Conservation (phyloP, 1,139 yeast species). For the Protomyces lactucae-debilis region DNA sequence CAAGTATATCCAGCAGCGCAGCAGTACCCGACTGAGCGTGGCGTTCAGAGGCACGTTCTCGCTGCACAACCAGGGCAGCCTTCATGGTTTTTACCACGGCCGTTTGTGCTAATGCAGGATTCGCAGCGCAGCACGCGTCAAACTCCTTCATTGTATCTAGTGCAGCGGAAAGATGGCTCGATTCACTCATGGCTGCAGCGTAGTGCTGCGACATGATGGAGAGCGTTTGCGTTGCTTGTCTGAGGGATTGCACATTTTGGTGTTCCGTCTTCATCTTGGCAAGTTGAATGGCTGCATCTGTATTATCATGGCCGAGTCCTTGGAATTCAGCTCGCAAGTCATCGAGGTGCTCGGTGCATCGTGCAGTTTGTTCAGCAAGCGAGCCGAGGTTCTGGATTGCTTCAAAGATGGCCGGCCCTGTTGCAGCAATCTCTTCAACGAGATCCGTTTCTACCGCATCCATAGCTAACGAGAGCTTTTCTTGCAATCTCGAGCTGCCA, state of each 20-base stretch:
- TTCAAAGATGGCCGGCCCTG: slow-evolving; percentile 77
- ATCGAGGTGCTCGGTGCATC: slow-evolving; percentile 50
- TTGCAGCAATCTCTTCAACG: slow-evolving; percentile 74
- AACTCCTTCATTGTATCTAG: neutral
- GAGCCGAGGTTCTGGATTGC: slow-evolving; percentile 72
- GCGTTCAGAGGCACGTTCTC: neutral
- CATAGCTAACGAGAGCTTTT: slow-evolving; percentile 70
- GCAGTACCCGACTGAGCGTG: neutral
- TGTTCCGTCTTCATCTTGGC: slow-evolving; percentile 52
- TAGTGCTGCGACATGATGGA: slow-evolving; percentile 38
- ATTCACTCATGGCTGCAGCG: neutral
- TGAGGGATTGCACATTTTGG: slow-evolving; percentile 58
- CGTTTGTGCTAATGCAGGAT: neutral
- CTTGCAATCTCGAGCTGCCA: slow-evolving; percentile 59
- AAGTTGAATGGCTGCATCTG: slow-evolving; percentile 52
- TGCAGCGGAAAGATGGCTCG: neutral
- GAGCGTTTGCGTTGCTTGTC: slow-evolving; percentile 55
- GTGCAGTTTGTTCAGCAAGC: slow-evolving; percentile 55
- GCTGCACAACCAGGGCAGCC: neutral
- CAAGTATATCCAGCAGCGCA: neutral
- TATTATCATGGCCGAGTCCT: slow-evolving; percentile 46
- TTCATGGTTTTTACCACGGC: neutral
- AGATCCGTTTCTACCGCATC: slow-evolving; percentile 80
- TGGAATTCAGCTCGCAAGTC: slow-evolving; percentile 45
- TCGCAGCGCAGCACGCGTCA: neutral